Percentiles rank a stretch among this genome's conserved stretches.
Conservation (phyloP, 805 yeast genomes). For the Maudiozyma barnettii region DNA sequence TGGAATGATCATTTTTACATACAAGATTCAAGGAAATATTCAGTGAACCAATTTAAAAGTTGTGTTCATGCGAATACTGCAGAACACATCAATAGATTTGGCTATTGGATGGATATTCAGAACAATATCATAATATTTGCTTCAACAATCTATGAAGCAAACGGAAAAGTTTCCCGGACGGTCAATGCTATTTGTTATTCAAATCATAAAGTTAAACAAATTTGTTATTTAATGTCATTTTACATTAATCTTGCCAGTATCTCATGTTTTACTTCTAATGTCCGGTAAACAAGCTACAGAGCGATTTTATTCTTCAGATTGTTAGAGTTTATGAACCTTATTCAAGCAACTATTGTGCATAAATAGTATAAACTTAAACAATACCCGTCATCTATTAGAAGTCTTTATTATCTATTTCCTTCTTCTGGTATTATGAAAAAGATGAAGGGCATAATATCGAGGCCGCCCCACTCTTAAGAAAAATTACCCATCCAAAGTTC, state of each 20-base stretch:
- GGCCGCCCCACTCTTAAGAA: too few relatives aligned
- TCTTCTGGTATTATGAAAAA: too few relatives aligned
- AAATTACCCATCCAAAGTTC: too few relatives aligned
- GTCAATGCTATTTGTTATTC: neutral
- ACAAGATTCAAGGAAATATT: neutral
- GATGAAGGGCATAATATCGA: too few relatives aligned
- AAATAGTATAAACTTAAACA: too few relatives aligned
- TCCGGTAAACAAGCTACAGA: neutral
- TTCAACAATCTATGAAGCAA: neutral
- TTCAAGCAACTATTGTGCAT: too few relatives aligned
- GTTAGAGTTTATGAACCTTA: too few relatives aligned
- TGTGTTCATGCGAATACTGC: neutral
- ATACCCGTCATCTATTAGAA: too few relatives aligned
- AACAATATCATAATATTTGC: conserved; percentile 2
- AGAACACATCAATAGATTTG: neutral
- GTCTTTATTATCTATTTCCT: too few relatives aligned
- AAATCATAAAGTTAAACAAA: neutral
- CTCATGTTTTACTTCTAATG: neutral
- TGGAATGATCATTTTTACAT: conserved; percentile 1
- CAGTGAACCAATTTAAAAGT: neutral
- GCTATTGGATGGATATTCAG: conserved; percentile 2
- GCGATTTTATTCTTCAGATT: too few relatives aligned
- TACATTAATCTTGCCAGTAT: neutral
- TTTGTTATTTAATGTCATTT: neutral
- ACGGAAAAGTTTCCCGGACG: neutral